Conservation (phyloP, 371 early-diverging fungal species). For the Apophysomyces trapeziformis region DNA sequence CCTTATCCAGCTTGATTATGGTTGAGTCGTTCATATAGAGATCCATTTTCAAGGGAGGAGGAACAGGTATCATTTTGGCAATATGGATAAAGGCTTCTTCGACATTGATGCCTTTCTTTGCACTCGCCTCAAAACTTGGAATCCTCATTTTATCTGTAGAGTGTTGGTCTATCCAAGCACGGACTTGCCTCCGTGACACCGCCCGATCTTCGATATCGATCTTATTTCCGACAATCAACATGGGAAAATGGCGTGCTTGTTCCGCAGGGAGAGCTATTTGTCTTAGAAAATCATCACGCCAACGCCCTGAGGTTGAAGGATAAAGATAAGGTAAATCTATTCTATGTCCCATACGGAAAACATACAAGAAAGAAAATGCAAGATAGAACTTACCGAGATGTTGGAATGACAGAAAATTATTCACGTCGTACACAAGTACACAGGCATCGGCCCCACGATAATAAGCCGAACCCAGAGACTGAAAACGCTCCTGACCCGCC, state of each 20-base stretch:
- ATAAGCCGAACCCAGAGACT: slow-evolving; percentile 94
- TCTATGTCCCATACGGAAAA: too few relatives aligned
- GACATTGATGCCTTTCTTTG: slow-evolving; percentile 89
- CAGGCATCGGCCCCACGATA: slow-evolving; percentile 99
- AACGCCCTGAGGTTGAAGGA: slow-evolving; percentile 57
- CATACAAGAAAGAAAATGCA: not conserved
- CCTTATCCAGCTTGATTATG: too few relatives aligned
- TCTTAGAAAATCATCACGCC: slow-evolving; percentile 92
- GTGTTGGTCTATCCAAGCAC: slow-evolving; percentile 56
- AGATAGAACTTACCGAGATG: slow-evolving; percentile 65
- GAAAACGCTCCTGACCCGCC: slow-evolving; percentile 96
- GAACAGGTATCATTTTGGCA: slow-evolving; percentile 69
- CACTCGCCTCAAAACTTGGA: slow-evolving; percentile 89
- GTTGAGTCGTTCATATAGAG: slow-evolving; percentile 31
- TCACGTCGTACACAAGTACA: slow-evolving; percentile 95
- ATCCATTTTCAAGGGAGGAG: slow-evolving; percentile 60
- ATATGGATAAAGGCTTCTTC: slow-evolving; percentile 89
- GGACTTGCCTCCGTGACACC: slow-evolving; percentile 61
- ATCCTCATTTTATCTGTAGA: slow-evolving; percentile 54
- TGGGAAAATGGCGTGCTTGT: slow-evolving; percentile 85
- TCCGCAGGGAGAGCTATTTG: slow-evolving; percentile 66
- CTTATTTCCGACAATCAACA: slow-evolving; percentile 95
- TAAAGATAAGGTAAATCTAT: not conserved
- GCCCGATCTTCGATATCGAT: slow-evolving; percentile 91
- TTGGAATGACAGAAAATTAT: slow-evolving; percentile 90